Evolutionary conservation across 1,139 yeast genomes (phyloP).

Genomic region (Blastobotrys indianensis): DNA sequence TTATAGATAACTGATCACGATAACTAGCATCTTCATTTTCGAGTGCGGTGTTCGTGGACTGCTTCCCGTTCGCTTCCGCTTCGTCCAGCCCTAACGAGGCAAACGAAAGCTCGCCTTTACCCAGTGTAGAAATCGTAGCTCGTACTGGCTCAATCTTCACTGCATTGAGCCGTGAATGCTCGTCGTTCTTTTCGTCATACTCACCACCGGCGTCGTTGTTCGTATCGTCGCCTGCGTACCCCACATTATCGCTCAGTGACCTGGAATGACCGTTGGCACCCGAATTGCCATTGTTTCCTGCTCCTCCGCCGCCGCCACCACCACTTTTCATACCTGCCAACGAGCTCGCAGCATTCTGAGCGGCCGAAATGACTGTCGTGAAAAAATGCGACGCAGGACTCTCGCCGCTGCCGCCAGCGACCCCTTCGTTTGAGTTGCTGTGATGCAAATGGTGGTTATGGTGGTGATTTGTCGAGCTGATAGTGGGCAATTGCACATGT

Average conservation of each 20-base stretch:
- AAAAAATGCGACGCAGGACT: conserved; percentile 25
- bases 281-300: neutral
- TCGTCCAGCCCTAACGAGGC: conserved; percentile 45
- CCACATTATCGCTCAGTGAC: conserved; percentile 13
- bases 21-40: neutral
- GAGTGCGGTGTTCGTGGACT: neutral
- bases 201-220: conserved; percentile 9
- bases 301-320: conserved; percentile 7
- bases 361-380: conserved; percentile 28
- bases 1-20: too few relatives aligned
- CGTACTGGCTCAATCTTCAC: conserved; percentile 57
- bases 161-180: conserved; percentile 20
- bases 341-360: conserved; percentile 32
- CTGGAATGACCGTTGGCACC: neutral
- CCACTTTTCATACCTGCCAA: conserved; percentile 18
- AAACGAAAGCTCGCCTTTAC: conserved; percentile 63
- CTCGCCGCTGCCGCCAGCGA: neutral
- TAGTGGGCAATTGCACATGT: too few relatives aligned
- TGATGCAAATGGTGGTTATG: neutral
- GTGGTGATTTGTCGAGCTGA: neutral
- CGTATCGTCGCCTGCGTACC: conserved; percentile 10
- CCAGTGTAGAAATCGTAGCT: conserved; percentile 52
- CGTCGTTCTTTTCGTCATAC: conserved; percentile 4
- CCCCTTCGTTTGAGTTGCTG: neutral
- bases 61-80: conserved; percentile 10